Evolutionary conservation across 805 yeast species (phyloP).

Genomic region (Starmera caribaea): DNA sequence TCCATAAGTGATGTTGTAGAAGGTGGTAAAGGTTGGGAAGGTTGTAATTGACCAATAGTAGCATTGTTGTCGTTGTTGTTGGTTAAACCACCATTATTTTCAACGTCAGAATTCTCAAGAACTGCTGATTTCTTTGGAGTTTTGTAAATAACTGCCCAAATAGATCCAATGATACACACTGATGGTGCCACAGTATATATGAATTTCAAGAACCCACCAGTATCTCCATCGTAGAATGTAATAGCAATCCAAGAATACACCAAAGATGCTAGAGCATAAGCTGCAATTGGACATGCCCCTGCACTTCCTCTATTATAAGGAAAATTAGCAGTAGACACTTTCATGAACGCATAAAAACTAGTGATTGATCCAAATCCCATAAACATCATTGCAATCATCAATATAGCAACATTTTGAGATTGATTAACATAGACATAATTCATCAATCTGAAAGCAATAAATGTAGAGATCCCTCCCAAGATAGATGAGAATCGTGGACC

Average conservation of each 20-base stretch:
- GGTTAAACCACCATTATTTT: no score
- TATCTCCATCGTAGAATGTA: conserved; percentile 37
- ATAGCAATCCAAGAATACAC: conserved; percentile 52
- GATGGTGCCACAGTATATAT: conserved; percentile 40
- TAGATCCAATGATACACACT: conserved; percentile 22
- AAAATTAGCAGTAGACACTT: conserved; percentile 43
- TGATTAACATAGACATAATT: conserved; percentile 34
- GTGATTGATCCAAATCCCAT: conserved; percentile 61
- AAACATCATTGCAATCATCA: conserved; percentile 39
- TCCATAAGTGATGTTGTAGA: conserved; percentile 4
- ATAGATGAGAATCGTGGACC: conserved; percentile 48
- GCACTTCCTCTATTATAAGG: conserved; percentile 49
- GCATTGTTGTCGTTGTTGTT: no score
- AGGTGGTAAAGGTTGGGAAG: background rate
- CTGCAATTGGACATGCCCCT: conserved; percentile 19
- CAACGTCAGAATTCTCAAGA: background rate
- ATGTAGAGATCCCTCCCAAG: conserved; percentile 45
- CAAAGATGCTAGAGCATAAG: conserved; percentile 62
- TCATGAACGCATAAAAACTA: conserved; percentile 48
- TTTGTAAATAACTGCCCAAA: conserved; percentile 19
- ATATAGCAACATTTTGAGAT: conserved; percentile 27
- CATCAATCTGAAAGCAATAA: conserved; percentile 44
- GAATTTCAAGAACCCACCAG: conserved; percentile 46
- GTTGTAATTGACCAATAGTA: no score
- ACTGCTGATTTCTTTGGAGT: conserved; percentile 4